Evolutionary conservation across 441 rosid genomes (phyloP).

Genomic region (Iberis amara): DNA sequence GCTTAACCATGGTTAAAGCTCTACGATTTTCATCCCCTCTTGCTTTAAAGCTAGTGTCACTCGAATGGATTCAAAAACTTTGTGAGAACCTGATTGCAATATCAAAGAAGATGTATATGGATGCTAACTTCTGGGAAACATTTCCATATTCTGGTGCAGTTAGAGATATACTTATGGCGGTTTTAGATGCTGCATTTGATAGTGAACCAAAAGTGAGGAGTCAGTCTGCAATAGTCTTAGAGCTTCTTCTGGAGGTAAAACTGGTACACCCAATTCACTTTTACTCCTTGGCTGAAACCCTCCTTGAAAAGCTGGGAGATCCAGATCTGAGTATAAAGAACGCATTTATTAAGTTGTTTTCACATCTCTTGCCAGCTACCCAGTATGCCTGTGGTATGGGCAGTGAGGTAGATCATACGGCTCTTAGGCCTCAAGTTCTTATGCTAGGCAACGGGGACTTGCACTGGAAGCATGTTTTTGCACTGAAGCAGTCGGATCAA

Average conservation of each 20-base stretch:
- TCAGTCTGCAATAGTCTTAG: conserved; percentile 62
- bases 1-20: conserved; percentile 52
- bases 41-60: conserved; percentile 56
- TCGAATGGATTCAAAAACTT: conserved; percentile 74
- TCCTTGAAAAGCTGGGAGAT: conserved; percentile 86
- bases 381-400: conserved; percentile 53
- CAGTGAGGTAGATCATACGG: conserved; percentile 42
- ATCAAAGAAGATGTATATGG: conserved; percentile 37
- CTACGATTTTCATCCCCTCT: conserved; percentile 66
- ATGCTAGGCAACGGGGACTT: conserved; percentile 44
- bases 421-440: conserved; percentile 43
- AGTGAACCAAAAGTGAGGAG: conserved; percentile 81
- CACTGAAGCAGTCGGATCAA: conserved; percentile 70
- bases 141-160: conserved; percentile 41
- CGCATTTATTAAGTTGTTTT: conserved; percentile 66
- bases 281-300: conserved; percentile 52
- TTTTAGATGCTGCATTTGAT: conserved; percentile 82
- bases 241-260: conserved; percentile 72
- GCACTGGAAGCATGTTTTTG: conserved; percentile 90
- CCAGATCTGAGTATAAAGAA: conserved; percentile 60
- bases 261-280: conserved; percentile 60
- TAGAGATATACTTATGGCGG: conserved; percentile 49
- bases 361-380: conserved; percentile 63
- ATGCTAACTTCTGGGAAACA: conserved; percentile 42
- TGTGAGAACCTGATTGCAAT: conserved; percentile 55